Evolutionary conservation across 371 early-diverging fungal genomes (phyloP), one percentile per base, ranked within the genome.

Genomic region (Haplosporangium sp.): DNA sequence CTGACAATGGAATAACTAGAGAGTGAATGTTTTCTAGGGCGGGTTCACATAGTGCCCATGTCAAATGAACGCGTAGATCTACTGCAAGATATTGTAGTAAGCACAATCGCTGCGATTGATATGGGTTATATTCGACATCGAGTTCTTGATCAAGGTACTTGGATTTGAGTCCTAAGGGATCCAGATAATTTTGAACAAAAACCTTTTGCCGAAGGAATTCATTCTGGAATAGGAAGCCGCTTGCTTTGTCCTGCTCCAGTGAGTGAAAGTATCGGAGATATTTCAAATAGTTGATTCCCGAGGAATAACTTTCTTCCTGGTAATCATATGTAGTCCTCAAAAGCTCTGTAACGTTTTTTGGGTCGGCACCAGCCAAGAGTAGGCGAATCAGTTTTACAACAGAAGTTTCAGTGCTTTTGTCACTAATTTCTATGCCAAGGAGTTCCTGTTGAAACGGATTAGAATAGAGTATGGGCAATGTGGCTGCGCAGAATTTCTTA

Each of bases 381-480:
- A 65, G 37, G 6, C 11, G 20, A 35, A 45, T 45, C 17, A 65
- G 44, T 9, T 55, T 42, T 40, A 57, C 35, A 17, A 40, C 44
- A 2, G 66, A 4, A 2, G 2, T 15, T 27, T 5, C 2, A 0
- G 15, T 7, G 35, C 44, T 39, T 38, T n/a, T 39, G 20, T 10
- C 27, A 13, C 27, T 27, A 11, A 40, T 7, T 7, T 17, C 4
- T 20, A 34, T 0, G 2, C 34, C 15, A 55, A 11, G 34, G 39
- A 65, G 58, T 38, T 38, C 40, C 15, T 34, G 48, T n/a, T 55
- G 65, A 10, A 74, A 74, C 27, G 74, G 74, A 45, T 64, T 56
- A 40, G 47, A 45, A 56, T 74, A 74, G 27, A 74, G 74, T 44
- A 52, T 69, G n/a, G 74, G 74, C 1, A 74, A 17, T 0, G 65